These are phyloP conservation scores for Ustilago crameri DNA, from an alignment of 1,284 basidiomycete species.

Conservation along the genomic window DNA sequence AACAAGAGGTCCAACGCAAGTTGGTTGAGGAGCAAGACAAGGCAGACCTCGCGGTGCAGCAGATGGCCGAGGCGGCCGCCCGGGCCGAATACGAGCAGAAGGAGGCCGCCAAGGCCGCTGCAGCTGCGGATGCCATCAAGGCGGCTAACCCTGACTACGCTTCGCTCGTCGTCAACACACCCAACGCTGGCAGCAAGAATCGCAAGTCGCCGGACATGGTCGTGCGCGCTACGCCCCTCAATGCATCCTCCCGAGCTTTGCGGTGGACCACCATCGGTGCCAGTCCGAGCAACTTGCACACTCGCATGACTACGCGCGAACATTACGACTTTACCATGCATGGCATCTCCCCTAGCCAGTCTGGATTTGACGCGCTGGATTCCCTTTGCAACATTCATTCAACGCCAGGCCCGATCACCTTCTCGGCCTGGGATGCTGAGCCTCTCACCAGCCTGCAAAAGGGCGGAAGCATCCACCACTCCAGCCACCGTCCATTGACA, in stretches of 20 bases:
- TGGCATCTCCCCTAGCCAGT: slow-evolving; percentile 54
- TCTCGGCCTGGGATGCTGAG: slow-evolving; percentile 46
- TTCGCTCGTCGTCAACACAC: slow-evolving; percentile 38
- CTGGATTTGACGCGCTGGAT: slow-evolving; percentile 40
- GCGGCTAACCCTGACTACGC: slow-evolving; percentile 41
- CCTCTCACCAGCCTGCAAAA: slow-evolving; percentile 36
- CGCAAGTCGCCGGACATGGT: slow-evolving; percentile 36
- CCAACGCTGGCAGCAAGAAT: slow-evolving; percentile 22
- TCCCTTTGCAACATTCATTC: slow-evolving; percentile 45
- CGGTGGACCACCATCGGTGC: slow-evolving; percentile 46
- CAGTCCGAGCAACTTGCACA: slow-evolving; percentile 46
- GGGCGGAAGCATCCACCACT: slow-evolving; percentile 30
- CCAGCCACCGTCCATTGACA: slow-evolving; percentile 17
- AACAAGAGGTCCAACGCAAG: slow-evolving; percentile 25
- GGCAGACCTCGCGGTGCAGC: slow-evolving; percentile 28
- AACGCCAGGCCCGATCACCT: slow-evolving; percentile 47
- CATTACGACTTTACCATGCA: slow-evolving; percentile 61
- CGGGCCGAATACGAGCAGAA: slow-evolving; percentile 31
- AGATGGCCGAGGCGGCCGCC: slow-evolving; percentile 34
- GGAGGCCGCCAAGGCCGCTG: slow-evolving; percentile 40
- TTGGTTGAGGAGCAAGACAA: slow-evolving; percentile 24
- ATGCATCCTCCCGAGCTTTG: slow-evolving; percentile 21
- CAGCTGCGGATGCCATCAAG: slow-evolving; percentile 37
- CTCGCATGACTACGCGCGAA: slow-evolving; percentile 57
- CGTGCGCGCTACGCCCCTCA: slow-evolving; percentile 29